Evolutionary conservation across 495 filamentous ascomycete species (phyloP).

Genomic region (Hypoxylon lienhwacheense): DNA sequence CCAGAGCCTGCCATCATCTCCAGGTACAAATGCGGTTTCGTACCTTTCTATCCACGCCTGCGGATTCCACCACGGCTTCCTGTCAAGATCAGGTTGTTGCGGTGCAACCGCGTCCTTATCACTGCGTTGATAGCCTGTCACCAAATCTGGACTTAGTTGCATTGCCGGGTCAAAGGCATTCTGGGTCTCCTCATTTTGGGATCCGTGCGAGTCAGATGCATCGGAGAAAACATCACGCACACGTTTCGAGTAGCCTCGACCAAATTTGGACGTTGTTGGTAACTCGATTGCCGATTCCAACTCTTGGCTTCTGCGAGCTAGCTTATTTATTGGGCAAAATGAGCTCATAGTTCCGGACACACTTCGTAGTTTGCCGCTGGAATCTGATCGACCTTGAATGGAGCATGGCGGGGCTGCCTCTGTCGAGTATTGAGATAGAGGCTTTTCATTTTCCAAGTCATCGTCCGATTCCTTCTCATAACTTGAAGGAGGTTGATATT

Average conservation of each 20-base stretch:
- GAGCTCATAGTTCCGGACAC: not conserved
- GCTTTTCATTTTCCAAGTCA: not conserved
- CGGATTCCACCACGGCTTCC: slow-evolving; percentile 12
- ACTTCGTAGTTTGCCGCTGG: slow-evolving; percentile 6
- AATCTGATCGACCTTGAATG: not conserved
- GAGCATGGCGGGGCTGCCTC: not conserved
- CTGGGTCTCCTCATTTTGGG: not conserved
- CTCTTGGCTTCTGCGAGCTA: not conserved
- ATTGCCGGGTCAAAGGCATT: too few relatives aligned
- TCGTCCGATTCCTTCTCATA: slow-evolving; percentile 3
- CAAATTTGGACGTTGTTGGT: not conserved
- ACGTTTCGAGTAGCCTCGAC: not conserved
- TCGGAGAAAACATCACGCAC: slow-evolving; percentile 2
- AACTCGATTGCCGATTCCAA: not conserved
- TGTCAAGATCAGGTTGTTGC: not conserved
- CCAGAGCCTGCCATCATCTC: slow-evolving; percentile 1
- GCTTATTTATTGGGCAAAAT: slow-evolving; percentile 9
- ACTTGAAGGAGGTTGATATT: slow-evolving; percentile 6
- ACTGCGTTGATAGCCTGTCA: not conserved
- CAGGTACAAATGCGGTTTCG: slow-evolving; percentile 5
- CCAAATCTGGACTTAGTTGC: too few relatives aligned
- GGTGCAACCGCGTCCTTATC: not conserved
- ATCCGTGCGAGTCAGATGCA: not conserved
- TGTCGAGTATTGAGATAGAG: not conserved
- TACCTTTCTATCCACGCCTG: slow-evolving; percentile 22